These are phyloP conservation scores for Helminthosporium solani DNA, from an alignment of 2,329 filamentous ascomycete genomes.

Conservation along the genomic window DNA sequence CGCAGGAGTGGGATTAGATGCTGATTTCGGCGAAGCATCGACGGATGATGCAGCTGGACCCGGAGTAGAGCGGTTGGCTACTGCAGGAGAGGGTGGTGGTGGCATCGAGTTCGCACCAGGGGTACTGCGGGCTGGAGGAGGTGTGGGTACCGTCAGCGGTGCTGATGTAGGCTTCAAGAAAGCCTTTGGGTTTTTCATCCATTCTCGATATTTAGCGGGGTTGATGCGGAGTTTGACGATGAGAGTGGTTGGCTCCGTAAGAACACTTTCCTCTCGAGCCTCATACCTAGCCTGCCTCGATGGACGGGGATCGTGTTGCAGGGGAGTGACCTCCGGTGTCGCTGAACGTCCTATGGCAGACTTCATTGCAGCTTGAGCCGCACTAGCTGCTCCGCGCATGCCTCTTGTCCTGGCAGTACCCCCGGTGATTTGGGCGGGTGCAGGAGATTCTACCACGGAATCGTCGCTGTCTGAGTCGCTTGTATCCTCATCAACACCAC, in stretches of 20 bases:
- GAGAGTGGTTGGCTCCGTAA: slow-evolving; percentile 62
- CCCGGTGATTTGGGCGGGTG: slow-evolving; percentile 63
- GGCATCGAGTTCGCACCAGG: slow-evolving; percentile 59
- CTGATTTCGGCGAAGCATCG: slow-evolving; percentile 31
- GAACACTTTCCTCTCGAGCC: slow-evolving; percentile 72
- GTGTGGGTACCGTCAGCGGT: slow-evolving; percentile 48
- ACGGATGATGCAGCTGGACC: slow-evolving; percentile 21
- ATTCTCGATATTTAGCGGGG: slow-evolving; percentile 69
- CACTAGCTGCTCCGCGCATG: slow-evolving; percentile 84
- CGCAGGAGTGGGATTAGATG: slow-evolving; percentile 42
- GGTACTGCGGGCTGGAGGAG: slow-evolving; percentile 51
- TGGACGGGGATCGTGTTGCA: slow-evolving; percentile 71
- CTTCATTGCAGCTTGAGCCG: slow-evolving; percentile 81
- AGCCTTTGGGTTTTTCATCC: slow-evolving; percentile 58
- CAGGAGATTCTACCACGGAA: slow-evolving; percentile 82
- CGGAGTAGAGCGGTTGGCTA: slow-evolving; percentile 38
- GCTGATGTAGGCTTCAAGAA: slow-evolving; percentile 45
- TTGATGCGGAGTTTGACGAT: slow-evolving; percentile 75
- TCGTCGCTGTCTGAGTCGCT: slow-evolving; percentile 93
- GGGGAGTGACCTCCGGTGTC: slow-evolving; percentile 73
- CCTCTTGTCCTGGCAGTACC: slow-evolving; percentile 84
- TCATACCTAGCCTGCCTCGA: slow-evolving; percentile 62
- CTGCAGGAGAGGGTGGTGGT: slow-evolving; percentile 50
- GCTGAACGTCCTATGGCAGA: slow-evolving; percentile 76
- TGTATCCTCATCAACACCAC: slow-evolving; percentile 69